Conservation (phyloP, 176 grass and related monocot species). For the Oryza glaberrima region DNA sequence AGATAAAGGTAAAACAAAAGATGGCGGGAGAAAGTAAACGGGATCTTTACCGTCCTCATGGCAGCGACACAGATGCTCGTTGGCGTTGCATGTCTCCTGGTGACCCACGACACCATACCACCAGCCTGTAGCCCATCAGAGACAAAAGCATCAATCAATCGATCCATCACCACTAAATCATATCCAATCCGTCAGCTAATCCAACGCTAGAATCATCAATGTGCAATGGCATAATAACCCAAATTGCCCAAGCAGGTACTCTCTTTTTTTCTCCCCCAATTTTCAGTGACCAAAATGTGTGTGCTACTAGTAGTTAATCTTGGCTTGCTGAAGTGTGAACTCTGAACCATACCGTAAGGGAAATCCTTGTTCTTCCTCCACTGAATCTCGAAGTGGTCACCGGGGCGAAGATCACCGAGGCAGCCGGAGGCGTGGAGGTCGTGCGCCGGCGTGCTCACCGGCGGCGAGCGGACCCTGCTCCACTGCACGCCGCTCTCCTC, state of each 20-base stretch:
- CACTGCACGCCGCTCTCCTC: constrained; percentile 75
- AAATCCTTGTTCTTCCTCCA: constrained; percentile 97
- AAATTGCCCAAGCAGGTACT: not conserved
- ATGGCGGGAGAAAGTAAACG: not conserved
- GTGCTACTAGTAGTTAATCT: too few relatives aligned
- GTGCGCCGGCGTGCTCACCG: constrained; percentile 58
- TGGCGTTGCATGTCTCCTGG: constrained; percentile 59
- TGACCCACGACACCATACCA: constrained; percentile 94
- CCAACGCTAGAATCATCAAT: not conserved
- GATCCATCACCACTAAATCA: not conserved
- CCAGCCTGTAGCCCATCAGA: constrained; percentile 64
- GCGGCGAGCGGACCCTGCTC: constrained; percentile 67
- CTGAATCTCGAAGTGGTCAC: constrained; percentile 86
- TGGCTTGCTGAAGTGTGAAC: not conserved
- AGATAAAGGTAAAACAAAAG: not conserved
- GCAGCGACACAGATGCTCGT: constrained; percentile 76
- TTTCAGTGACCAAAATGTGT: not conserved
- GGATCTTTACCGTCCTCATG: constrained; percentile 66
- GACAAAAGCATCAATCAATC: constrained; percentile 9
- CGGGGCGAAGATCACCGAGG: constrained; percentile 60
- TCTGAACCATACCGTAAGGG: constrained; percentile 62
- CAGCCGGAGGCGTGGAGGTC: constrained; percentile 68
- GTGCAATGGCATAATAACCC: not conserved
- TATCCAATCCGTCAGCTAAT: not conserved
- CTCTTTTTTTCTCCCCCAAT: not conserved